Conservation (phyloP, 495 filamentous ascomycete genomes). For the Hyaloscypha hepaticicola region DNA sequence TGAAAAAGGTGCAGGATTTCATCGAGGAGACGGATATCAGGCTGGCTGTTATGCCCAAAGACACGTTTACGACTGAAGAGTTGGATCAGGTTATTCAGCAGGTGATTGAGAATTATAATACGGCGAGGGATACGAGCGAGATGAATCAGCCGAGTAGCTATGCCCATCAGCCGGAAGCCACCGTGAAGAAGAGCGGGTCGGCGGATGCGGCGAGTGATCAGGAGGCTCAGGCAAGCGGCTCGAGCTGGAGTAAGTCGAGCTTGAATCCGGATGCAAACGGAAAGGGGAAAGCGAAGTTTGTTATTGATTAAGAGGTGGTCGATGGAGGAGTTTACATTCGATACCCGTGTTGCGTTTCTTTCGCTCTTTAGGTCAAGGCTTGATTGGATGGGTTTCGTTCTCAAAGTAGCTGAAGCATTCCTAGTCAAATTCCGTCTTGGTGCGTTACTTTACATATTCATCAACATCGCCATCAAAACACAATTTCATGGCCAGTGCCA, state of each 20-base stretch:
- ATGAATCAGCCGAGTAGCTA: conserved; percentile 28
- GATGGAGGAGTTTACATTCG: background rate
- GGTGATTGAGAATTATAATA: conserved; percentile 26
- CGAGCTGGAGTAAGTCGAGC: background rate
- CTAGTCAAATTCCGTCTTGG: background rate
- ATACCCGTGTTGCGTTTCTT: background rate
- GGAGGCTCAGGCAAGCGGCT: too few species aligned
- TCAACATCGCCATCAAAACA: too few species aligned
- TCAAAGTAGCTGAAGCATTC: background rate
- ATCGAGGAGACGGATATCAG: conserved; percentile 34
- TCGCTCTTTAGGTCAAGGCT: background rate
- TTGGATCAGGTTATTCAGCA: conserved; percentile 17
- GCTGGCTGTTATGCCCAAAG: conserved; percentile 12
- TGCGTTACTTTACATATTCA: too few species aligned
- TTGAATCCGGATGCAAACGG: background rate
- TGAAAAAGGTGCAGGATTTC: conserved; percentile 34
- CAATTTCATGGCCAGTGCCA: too few species aligned
- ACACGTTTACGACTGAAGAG: conserved; percentile 14
- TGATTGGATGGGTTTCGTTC: background rate
- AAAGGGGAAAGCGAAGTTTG: conserved; percentile 16
- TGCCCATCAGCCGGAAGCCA: conserved; percentile 18
- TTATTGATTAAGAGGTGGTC: conserved; percentile 25
- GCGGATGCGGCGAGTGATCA: background rate
- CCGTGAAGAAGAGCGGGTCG: background rate
- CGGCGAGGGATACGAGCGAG: conserved; percentile 28